Evolutionary conservation across 2,329 filamentous ascomycete species (phyloP), one percentile per base, ranked within the genome.

Genomic region (Trichoderma oligosporum): DNA sequence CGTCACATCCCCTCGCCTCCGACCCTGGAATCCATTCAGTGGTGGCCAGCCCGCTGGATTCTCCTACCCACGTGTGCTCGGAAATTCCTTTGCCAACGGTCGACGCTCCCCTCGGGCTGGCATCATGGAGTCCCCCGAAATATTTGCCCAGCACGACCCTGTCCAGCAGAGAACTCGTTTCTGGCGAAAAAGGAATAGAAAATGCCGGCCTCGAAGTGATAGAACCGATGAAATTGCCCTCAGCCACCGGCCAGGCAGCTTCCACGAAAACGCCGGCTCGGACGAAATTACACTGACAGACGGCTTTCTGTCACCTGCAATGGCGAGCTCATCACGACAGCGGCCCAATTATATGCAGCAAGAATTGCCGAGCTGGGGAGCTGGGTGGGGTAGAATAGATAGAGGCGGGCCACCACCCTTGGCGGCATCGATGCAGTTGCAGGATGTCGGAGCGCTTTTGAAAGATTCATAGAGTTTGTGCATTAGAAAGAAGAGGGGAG

Each of bases 1-100:
- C 45, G 66, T 71, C 9, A 71, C 68, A 18, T 65, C 66, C 2
- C 66, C 69, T 3, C 68, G 65, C 36, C 54, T 67, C 35, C 67
- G 63, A 4, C 68, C 69, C 51, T 77, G 74, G 76, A 78, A 78
- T 36, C 76, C 76, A 0, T 80, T 82, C 60, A 55, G 61, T 3
- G 78, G 78, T n/a, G 79, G 79, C 0, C 74, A 73, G 45, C 77
- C 79, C 0, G 79, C 79, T 2, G 79, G 79, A 0, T 82, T 82
- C 61, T 67, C 70, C 31, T 80, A 79, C 49, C 73, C 76, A 1
- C 73, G 74, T 9, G 66, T 67, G 5, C 64, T 64, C 53, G 56
- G 60, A 27, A 63, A 62, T 7, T 61, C 61, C 0, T 67, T 69
- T 42, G 61, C 61, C 9, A 64, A 65, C 11, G 65, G 62, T 25